These are phyloP conservation scores for Lentinula sp. DNA, from an alignment of 768 basidiomycete genomes.

Conservation along the genomic window DNA sequence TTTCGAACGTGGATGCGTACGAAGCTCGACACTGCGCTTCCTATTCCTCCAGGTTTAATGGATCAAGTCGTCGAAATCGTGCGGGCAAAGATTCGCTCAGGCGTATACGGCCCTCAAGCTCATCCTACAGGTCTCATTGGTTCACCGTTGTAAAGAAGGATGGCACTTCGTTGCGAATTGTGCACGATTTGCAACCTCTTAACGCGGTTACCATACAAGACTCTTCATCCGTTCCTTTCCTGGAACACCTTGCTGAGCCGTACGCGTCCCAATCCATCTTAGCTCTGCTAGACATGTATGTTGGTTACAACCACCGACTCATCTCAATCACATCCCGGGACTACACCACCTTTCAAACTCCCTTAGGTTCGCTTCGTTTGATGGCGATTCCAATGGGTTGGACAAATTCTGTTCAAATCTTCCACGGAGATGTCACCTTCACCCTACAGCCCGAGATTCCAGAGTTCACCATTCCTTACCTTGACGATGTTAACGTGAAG, in stretches of 20 bases:
- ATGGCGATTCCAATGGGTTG: conserved; percentile 23
- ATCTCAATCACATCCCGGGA: not conserved
- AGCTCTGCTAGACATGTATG: not conserved
- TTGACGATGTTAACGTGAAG: not conserved
- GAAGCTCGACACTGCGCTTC: not conserved
- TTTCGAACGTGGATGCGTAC: no score
- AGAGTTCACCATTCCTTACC: not conserved
- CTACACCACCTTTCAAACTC: conserved; percentile 10
- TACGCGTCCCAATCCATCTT: not conserved
- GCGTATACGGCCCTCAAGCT: not conserved
- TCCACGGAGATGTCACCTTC: conserved; percentile 21
- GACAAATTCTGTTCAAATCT: conserved; percentile 22
- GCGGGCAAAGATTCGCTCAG: conserved; percentile 21
- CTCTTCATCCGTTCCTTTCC: conserved; percentile 7
- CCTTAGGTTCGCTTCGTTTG: conserved; percentile 15
- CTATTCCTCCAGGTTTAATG: conserved; percentile 17
- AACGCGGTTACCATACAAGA: conserved; percentile 15
- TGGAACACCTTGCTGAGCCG: conserved; percentile 10
- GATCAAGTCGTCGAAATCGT: conserved; percentile 25
- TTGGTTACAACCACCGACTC: not conserved
- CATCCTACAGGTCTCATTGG: not conserved
- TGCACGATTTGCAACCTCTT: conserved; percentile 18
- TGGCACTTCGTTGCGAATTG: conserved; percentile 11
- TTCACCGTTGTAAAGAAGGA: conserved; percentile 8
- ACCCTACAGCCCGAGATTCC: conserved; percentile 22